A percentile compares a stretch with the other conserved stretches of the same genome.
Evolutionary conservation across 2,329 filamentous ascomycete genomes (phyloP).

Genomic region (Teratosphaeria zuluensis): DNA sequence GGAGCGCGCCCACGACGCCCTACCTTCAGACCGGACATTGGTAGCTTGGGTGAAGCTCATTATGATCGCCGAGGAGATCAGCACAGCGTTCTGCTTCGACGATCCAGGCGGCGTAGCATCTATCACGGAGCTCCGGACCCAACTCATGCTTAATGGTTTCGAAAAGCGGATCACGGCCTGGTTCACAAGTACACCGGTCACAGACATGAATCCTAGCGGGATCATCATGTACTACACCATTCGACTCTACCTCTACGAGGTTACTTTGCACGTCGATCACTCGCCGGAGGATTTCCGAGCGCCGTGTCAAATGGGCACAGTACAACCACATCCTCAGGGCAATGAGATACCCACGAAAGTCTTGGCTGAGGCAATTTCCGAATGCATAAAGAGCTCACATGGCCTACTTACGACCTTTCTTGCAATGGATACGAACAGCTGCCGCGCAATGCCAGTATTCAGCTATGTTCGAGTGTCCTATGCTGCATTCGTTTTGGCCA

Average conservation of each 20-base stretch:
- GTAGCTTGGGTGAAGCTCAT: constrained; percentile 52
- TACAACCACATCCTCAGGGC: constrained; percentile 31
- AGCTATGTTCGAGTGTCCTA: constrained; percentile 64
- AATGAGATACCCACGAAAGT: constrained; percentile 29
- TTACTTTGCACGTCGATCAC: constrained; percentile 58
- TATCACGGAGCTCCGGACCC: constrained; percentile 53
- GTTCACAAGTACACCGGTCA: constrained; percentile 39
- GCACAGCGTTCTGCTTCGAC: constrained; percentile 56
- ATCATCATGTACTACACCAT: constrained; percentile 55
- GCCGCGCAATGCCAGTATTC: constrained; percentile 60
- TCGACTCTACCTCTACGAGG: constrained; percentile 66
- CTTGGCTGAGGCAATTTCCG: not conserved
- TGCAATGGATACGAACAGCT: constrained; percentile 46
- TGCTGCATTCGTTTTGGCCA: constrained; percentile 61
- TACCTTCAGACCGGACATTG: constrained; percentile 48
- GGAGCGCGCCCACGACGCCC: constrained; percentile 44
- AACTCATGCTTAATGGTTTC: constrained; percentile 55
- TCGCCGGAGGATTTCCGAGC: constrained; percentile 43
- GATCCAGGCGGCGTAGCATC: constrained; percentile 46
- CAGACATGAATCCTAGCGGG: constrained; percentile 43
- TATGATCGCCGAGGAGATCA: constrained; percentile 58
- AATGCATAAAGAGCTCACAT: not conserved
- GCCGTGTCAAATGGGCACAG: constrained; percentile 38
- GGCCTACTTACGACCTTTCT: constrained; percentile 53
- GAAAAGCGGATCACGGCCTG: constrained; percentile 56